These are phyloP conservation scores for Mariannaea elegans DNA, from an alignment of 2,329 filamentous ascomycete species.

Conservation along the genomic window DNA sequence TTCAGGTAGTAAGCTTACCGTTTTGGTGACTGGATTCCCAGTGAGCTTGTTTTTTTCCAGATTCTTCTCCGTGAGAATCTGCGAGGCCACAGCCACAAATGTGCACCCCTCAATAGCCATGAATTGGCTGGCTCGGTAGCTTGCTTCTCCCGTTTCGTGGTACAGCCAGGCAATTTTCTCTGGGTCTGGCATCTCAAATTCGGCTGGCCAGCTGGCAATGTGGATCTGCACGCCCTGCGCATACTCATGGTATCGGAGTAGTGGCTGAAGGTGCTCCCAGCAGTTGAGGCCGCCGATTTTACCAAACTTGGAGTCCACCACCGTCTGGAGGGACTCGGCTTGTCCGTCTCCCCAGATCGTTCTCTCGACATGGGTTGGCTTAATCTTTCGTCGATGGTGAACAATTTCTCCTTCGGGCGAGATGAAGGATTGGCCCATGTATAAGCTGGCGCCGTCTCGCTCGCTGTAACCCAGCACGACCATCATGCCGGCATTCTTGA, in stretches of 20 bases:
- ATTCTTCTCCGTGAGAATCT: conserved; percentile 54
- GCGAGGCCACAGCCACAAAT: conserved; percentile 63
- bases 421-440: conserved; percentile 58
- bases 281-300: conserved; percentile 55
- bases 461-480: conserved; percentile 56
- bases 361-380: conserved; percentile 61
- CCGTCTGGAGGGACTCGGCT: conserved; percentile 48
- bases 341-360: conserved; percentile 57
- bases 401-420: conserved; percentile 49
- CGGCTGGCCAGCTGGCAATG: conserved; percentile 55
- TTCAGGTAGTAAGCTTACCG: conserved; percentile 43
- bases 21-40: no score
- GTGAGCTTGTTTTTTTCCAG: conserved; percentile 40
- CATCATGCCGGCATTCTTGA: conserved; percentile 53
- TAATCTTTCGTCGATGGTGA: conserved; percentile 57
- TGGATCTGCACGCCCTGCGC: conserved; percentile 56
- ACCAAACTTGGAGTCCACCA: conserved; percentile 48
- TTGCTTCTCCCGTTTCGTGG: conserved; percentile 32
- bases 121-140: conserved; percentile 53
- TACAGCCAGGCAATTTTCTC: conserved; percentile 45
- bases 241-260: conserved; percentile 57
- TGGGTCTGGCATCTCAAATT: conserved; percentile 24
- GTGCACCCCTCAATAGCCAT: conserved; percentile 65
- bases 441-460: conserved; percentile 47
- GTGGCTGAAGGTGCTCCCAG: conserved; percentile 60